Conservation (phyloP, 805 yeast species). For the Saturnispora mendoncae region DNA sequence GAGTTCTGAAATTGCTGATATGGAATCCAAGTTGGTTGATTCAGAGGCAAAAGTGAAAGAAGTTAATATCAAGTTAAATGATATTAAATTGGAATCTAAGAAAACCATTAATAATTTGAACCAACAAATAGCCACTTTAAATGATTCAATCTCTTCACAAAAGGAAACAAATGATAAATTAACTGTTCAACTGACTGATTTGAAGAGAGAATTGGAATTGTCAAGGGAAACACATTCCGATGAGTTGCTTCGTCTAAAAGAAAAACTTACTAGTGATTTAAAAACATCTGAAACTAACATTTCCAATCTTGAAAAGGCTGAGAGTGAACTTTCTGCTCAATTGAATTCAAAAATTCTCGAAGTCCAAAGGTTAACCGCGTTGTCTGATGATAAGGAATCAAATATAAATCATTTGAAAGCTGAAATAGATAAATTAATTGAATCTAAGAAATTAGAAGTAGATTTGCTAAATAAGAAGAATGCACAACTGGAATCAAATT, state of each 20-base stretch:
- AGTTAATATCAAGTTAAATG: neutral
- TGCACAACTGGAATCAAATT: neutral
- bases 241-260: neutral
- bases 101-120: neutral
- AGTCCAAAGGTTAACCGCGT: too few species aligned
- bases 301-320: neutral
- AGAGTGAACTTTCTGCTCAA: neutral
- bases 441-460: slow-evolving; percentile 1
- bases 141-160: too few species aligned
- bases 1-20: neutral
- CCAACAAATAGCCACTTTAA: too few species aligned
- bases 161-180: too few species aligned
- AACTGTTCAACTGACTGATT: too few species aligned
- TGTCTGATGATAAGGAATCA: too few species aligned
- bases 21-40: neutral
- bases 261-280: neutral
- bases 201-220: too few species aligned
- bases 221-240: too few species aligned
- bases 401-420: neutral
- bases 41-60: neutral
- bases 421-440: neutral
- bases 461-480: neutral
- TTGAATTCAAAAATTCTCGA: too few species aligned
- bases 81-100: neutral
- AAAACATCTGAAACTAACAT: neutral